phyloP scores from a whole-genome alignment of 495 filamentous ascomycete species.

The Ascobolus immersus region DNA sequence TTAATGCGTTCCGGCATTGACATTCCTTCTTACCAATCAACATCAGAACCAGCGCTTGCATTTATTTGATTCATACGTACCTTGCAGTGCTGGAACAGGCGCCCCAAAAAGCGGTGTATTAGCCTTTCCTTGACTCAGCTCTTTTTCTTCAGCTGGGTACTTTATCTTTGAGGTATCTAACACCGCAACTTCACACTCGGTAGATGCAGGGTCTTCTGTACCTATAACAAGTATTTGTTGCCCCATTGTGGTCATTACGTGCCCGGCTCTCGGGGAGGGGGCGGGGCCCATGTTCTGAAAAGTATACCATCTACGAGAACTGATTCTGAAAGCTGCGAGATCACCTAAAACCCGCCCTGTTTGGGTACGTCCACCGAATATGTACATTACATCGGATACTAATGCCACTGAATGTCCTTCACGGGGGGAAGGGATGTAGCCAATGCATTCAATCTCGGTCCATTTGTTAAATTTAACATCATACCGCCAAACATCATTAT shows the following conservation, averaged over 20 bases:
- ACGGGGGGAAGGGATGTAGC: constrained; percentile 75
- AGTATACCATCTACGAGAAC: constrained; percentile 82
- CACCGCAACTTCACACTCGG: too few relatives aligned
- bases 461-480: constrained; percentile 61
- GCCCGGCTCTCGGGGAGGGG: constrained; percentile 75
- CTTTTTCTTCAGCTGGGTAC: too few relatives aligned
- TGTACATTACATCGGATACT: constrained; percentile 95
- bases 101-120: too few relatives aligned
- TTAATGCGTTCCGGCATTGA: too few relatives aligned
- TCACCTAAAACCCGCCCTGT: constrained; percentile 81
- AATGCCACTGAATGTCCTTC: constrained; percentile 88
- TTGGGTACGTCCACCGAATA: constrained; percentile 90
- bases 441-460: constrained; percentile 79
- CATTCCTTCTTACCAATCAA: too few relatives aligned
- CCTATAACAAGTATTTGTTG: too few relatives aligned
- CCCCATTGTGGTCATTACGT: constrained; percentile 95
- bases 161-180: too few relatives aligned
- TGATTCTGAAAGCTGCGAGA: constrained; percentile 81
- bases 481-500: constrained; percentile 96
- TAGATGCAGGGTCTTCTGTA: too few relatives aligned
- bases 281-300: constrained; percentile 99
- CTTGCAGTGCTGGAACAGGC: too few relatives aligned
- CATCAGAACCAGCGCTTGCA: too few relatives aligned
- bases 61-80: too few relatives aligned
- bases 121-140: too few relatives aligned